Evolutionary conservation across 2,329 filamentous ascomycete species (phyloP).

Genomic region (Parascedosporium putredinis): DNA sequence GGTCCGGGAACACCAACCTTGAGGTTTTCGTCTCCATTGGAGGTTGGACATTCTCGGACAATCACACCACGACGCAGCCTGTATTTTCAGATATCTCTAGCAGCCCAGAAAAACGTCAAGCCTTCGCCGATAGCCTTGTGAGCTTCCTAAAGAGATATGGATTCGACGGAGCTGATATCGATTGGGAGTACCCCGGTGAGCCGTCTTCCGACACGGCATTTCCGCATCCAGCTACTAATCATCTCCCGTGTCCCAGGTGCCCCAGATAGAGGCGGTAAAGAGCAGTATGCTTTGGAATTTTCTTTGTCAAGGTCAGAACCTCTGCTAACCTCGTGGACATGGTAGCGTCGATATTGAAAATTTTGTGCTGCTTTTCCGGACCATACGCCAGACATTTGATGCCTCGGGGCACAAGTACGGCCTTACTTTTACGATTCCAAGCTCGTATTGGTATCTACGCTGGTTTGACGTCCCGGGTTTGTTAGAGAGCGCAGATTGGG

Average conservation of each 20-base stretch:
- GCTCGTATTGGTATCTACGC: constrained; percentile 19
- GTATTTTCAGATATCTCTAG: constrained; percentile 13
- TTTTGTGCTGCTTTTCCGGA: constrained; percentile 15
- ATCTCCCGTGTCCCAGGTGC: no score
- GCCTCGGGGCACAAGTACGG: constrained; percentile 11
- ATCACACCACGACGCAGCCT: constrained; percentile 12
- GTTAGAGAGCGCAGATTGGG: constrained; percentile 21
- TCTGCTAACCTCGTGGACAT: not conserved
- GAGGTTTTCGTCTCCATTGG: constrained; percentile 23
- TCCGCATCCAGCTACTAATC: no score
- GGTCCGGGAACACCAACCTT: constrained; percentile 15
- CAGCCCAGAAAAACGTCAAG: constrained; percentile 9
- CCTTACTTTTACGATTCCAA: constrained; percentile 15
- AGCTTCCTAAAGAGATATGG: constrained; percentile 29
- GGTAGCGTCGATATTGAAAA: constrained; percentile 13
- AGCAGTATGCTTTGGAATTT: not conserved
- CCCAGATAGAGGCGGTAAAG: not conserved
- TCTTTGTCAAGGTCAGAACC: not conserved
- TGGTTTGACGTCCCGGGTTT: constrained; percentile 18
- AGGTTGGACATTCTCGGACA: constrained; percentile 25
- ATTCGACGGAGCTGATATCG: constrained; percentile 35
- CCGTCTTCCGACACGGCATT: no score
- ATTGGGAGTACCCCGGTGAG: constrained; percentile 31
- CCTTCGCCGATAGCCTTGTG: constrained; percentile 26
- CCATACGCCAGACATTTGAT: constrained; percentile 11